A percentile compares a stretch with the other conserved stretches of the same genome.
Evolutionary conservation across 768 basidiomycete genomes (phyloP).

Genomic region (Pulveroboletus ravenelii): DNA sequence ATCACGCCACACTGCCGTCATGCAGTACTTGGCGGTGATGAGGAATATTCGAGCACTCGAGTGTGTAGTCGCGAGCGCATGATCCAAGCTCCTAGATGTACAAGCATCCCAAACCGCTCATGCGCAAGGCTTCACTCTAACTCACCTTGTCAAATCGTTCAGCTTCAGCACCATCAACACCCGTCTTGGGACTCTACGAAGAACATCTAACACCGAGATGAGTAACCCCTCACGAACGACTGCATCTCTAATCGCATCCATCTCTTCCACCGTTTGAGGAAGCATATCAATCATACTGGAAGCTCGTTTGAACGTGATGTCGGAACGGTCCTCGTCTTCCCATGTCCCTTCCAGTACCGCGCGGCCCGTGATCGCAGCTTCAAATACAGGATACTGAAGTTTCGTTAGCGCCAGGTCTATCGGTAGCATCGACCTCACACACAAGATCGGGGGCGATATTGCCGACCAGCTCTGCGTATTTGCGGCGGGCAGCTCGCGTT

Average conservation of each 20-base stretch:
- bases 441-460: slow-evolving; percentile 88
- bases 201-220: slow-evolving; percentile 78
- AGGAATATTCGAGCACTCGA: slow-evolving; percentile 86
- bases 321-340: slow-evolving; percentile 36
- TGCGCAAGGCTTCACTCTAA: not conserved
- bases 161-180: slow-evolving; percentile 81
- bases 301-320: slow-evolving; percentile 48
- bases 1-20: slow-evolving; percentile 72
- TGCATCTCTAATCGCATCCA: slow-evolving; percentile 76
- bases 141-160: slow-evolving; percentile 78
- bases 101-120: not conserved
- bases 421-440: slow-evolving; percentile 19
- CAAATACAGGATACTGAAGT: slow-evolving; percentile 83
- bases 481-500: slow-evolving; percentile 63
- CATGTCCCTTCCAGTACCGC: slow-evolving; percentile 65
- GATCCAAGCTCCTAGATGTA: slow-evolving; percentile 65
- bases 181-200: slow-evolving; percentile 79
- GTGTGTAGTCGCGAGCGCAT: slow-evolving; percentile 83
- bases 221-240: slow-evolving; percentile 83
- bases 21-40: slow-evolving; percentile 86
- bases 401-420: slow-evolving; percentile 2
- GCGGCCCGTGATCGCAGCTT: slow-evolving; percentile 87
- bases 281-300: slow-evolving; percentile 73
- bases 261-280: slow-evolving; percentile 70
- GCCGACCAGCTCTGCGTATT: slow-evolving; percentile 87